These are phyloP conservation scores for Boletus sp. DNA, from an alignment of 768 basidiomycete genomes.

Conservation along the genomic window DNA sequence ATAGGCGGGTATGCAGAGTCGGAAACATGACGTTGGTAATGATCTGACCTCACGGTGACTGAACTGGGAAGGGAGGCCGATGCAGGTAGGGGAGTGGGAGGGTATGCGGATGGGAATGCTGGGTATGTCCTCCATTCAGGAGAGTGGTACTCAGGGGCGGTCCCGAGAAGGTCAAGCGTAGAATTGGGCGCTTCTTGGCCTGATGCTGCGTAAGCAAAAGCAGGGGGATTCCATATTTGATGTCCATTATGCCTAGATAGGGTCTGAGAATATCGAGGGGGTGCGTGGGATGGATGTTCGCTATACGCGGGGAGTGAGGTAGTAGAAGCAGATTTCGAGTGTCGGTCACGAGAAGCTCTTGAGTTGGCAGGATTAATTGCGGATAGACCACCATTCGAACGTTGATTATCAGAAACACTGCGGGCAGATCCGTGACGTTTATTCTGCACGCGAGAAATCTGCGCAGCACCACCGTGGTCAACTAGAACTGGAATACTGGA, in stretches of 20 bases:
- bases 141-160: conserved; percentile 32
- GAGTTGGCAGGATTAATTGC: conserved; percentile 1
- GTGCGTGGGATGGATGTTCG: conserved; percentile 21
- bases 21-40: conserved; percentile 2
- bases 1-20: conserved; percentile 29
- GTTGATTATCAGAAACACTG: conserved; percentile 18
- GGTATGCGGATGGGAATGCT: conserved; percentile 75
- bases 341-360: conserved; percentile 6
- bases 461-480: conserved; percentile 6
- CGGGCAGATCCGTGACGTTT: conserved; percentile 14
- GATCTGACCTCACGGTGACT: conserved; percentile 3
- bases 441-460: conserved; percentile 6
- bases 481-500: conserved; percentile 13
- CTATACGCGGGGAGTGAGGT: conserved; percentile 25
- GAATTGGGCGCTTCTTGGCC: conserved; percentile 12
- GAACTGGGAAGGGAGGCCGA: conserved; percentile 33
- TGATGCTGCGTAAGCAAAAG: conserved; percentile 37
- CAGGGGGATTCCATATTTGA: conserved; percentile 63
- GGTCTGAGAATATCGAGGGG: conserved; percentile 25
- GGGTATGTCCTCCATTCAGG: conserved; percentile 77
- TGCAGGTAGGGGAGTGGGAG: conserved; percentile 58
- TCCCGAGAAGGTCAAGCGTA: conserved; percentile 20
- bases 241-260: conserved; percentile 26
- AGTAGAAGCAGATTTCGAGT: conserved; percentile 16
- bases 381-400: not conserved